A percentile compares a stretch with the other conserved stretches of the same genome.
phyloP scores from a whole-genome alignment of 2,329 filamentous ascomycete genomes.

The Stachybotrys echinatus region DNA sequence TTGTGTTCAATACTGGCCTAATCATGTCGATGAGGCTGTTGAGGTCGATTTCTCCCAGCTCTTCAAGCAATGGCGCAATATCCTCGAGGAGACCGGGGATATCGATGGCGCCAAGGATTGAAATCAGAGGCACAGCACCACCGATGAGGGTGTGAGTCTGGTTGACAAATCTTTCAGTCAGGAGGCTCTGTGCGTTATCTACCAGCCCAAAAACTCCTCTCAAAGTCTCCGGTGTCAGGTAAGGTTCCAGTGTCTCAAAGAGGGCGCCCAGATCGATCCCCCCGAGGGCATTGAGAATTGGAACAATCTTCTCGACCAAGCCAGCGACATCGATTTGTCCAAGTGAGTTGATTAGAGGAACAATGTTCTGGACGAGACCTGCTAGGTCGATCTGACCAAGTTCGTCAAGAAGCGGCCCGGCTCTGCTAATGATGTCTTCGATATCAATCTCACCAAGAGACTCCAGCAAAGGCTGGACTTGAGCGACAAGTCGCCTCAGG shows the following conservation, averaged over 20 bases:
- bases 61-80: constrained; percentile 28
- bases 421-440: constrained; percentile 19
- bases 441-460: constrained; percentile 27
- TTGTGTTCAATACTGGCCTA: constrained; percentile 27
- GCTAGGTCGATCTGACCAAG: constrained; percentile 23
- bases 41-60: constrained; percentile 27
- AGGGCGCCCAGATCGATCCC: constrained; percentile 27
- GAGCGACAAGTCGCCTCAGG: constrained; percentile 23
- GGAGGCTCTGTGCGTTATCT: constrained; percentile 30
- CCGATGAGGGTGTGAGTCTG: constrained; percentile 31
- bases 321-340: constrained; percentile 19
- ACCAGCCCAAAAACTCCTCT: constrained; percentile 28
- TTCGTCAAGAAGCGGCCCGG: constrained; percentile 22
- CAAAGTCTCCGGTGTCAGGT: constrained; percentile 26
- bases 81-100: constrained; percentile 28
- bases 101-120: constrained; percentile 28
- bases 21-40: constrained; percentile 24
- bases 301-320: constrained; percentile 18
- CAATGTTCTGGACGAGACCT: constrained; percentile 19
- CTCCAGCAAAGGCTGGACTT: constrained; percentile 23
- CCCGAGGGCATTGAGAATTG: constrained; percentile 21
- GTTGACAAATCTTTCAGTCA: constrained; percentile 33
- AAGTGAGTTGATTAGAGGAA: constrained; percentile 24
- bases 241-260: constrained; percentile 24
- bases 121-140: constrained; percentile 30